phyloP scores from a whole-genome alignment of 2,329 filamentous ascomycete species.

The Calonectria multiphialidica region DNA sequence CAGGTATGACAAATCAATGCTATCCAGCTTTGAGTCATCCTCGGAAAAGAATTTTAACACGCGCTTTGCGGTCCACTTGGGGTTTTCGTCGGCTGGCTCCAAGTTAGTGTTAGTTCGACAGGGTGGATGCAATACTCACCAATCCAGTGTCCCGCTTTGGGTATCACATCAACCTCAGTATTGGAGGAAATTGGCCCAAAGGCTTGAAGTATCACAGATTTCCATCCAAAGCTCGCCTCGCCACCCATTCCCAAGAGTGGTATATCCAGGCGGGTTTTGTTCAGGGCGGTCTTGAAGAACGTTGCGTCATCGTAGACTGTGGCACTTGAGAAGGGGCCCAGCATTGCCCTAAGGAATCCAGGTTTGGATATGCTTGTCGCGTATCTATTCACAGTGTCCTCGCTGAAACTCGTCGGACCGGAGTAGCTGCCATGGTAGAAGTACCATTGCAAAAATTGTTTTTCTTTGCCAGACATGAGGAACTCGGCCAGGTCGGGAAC shows the following conservation, averaged over 20 bases:
- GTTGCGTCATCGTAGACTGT: conserved; percentile 47
- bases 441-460: conserved; percentile 58
- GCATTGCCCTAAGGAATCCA: conserved; percentile 55
- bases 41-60: conserved; percentile 32
- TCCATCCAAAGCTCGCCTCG: conserved; percentile 40
- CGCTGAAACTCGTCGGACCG: conserved; percentile 50
- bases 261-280: conserved; percentile 20
- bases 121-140: conserved; percentile 25
- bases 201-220: background rate
- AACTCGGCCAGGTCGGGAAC: conserved; percentile 60
- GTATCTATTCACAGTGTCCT: conserved; percentile 54
- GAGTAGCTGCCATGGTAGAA: conserved; percentile 59
- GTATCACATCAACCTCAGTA: conserved; percentile 35
- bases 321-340: conserved; percentile 50
- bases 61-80: conserved; percentile 34
- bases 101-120: background rate
- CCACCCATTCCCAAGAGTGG: conserved; percentile 42
- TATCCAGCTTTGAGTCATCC: background rate
- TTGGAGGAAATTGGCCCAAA: conserved; percentile 29
- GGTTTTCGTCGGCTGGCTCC: conserved; percentile 40
- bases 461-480: conserved; percentile 57
- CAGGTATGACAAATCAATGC: conserved; percentile 33
- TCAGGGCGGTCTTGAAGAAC: conserved; percentile 51
- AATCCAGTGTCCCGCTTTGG: conserved; percentile 45
- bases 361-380: conserved; percentile 56